Base-by-base conservation (phyloP, 768 basidiomycete species). In the Mycena galericulata region DNA sequence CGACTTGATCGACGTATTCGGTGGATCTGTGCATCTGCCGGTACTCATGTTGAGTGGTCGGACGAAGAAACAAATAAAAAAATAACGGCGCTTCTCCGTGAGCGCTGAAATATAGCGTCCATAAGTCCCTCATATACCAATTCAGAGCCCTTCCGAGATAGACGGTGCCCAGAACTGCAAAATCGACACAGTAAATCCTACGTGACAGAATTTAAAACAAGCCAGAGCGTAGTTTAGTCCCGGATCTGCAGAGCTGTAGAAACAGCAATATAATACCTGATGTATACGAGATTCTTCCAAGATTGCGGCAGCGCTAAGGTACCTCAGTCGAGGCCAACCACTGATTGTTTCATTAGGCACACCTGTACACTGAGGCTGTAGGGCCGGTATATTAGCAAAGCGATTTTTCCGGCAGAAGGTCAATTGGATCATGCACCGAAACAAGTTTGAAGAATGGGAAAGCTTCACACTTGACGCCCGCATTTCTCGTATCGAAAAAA, bases 391-490 rank as follows among this genome's bases (percentile, higher is more conserved):
- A 79, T 92, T 90, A 36, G 90, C 86, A 74, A 92, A 92, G 74
- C 92, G 91, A 75, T 91, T 91, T 76, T 92, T 84, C 90, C 90
- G n/a, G n/a, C 90, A 63, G 47, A 40, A 62, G 49, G 61, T 68
- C 22, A 34, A 41, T n/a, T n/a, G n/a, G n/a, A 62, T 50, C n/a
- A 51, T 54, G 34, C 32, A 53, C 26, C 14, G 20, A 43, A 50
- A 50, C 22, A 61, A 8, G 55, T 12, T n/a, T 15, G 11, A 51
- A 65, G n/a, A 32, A 29, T n/a, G 76, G 79, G 91, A 92, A 11
- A 86, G 84, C 70, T 90, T 92, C 90, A 90, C 90, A 89, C 65
- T 91, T 89, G 51, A 92, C 87, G 2, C 90, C 90, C 43, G 90
- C 89, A 70, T 90, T 91, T 68, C 14, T 65, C 51, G 72, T 34